Base-by-base conservation (phyloP, 768 basidiomycete genomes). In the Tulasnella sp. region DNA sequence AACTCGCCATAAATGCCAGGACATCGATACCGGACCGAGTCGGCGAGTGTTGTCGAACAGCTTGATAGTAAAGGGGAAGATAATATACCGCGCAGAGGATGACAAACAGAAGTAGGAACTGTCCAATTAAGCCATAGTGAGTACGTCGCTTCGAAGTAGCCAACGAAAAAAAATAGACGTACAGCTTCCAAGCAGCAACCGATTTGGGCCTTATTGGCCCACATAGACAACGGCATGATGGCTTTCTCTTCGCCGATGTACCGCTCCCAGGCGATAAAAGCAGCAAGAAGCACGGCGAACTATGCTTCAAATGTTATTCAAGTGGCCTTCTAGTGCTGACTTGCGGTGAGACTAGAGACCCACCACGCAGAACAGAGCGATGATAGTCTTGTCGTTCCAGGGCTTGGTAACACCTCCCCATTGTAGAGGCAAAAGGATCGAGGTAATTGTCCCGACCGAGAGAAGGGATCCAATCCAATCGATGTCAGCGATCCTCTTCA, bases 371-470 rank as follows among this genome's bases (percentile, higher is more conserved):
- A 74, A 75, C 44, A 76, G 77, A 16, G 79, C 81, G 63, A 83
- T 79, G 72, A 80, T 81, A 9, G 75, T 73, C 3, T 74, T 78
- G 67, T 79, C 78, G 68, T 72, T 73, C 82, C 82, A 84, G 0
- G 81, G 77, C 72, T 82, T 80, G 36, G 78, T 74, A 74, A 81
- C 81, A 2, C 83, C 83, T 32, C 83, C 83, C 80, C 81, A 81
- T 52, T 81, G 79, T 5, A 83, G 76, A 22, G 82, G 80, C 11
- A 83, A 77, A 34, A 83, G 78, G 16, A 83, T 77, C 40, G 79
- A 78, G 12, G 80, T 80, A 59, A 81, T 76, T n/a, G 77, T 74
- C 26, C 75, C 78, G 72, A 83, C 76, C 29, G 79, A 77, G 8
- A 83, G 75, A 37, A 75, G 72, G 0, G 79, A 78, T 4, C 82